These are phyloP conservation scores for Lyophyllum shimeji DNA, from an alignment of 768 basidiomycete genomes.

Conservation along the genomic window DNA sequence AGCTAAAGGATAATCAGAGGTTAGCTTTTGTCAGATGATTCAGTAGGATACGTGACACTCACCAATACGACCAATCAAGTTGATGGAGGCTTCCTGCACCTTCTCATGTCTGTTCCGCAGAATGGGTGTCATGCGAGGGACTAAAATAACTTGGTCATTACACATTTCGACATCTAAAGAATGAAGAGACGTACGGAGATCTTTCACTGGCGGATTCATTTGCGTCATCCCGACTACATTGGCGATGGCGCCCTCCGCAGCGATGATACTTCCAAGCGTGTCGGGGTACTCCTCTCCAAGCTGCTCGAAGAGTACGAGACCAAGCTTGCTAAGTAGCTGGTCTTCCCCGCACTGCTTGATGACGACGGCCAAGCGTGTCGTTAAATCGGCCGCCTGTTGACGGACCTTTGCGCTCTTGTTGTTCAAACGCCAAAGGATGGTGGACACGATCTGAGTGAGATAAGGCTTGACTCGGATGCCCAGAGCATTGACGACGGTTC, in stretches of 20 bases:
- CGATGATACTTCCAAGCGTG: slow-evolving; percentile 98
- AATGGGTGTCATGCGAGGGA: slow-evolving; percentile 99
- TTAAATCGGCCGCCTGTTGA: slow-evolving; percentile 98
- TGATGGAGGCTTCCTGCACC: slow-evolving; percentile 99
- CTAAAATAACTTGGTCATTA: slow-evolving; percentile 38
- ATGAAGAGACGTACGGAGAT: slow-evolving; percentile 73
- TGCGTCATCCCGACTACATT: slow-evolving; percentile 99
- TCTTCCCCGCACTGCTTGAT: slow-evolving; percentile 99
- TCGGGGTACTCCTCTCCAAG: slow-evolving; percentile 99
- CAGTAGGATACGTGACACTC: slow-evolving; percentile 34
- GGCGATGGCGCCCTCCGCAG: slow-evolving; percentile 97
- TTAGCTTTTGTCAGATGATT: slow-evolving; percentile 16
- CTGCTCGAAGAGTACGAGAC: slow-evolving; percentile 96
- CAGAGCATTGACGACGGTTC: slow-evolving; percentile 95
- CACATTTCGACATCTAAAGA: background rate
- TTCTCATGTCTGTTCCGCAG: slow-evolving; percentile 98
- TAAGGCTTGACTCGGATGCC: slow-evolving; percentile 98
- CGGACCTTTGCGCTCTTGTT: slow-evolving; percentile 99
- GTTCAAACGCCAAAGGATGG: slow-evolving; percentile 97
- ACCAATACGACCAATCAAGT: slow-evolving; percentile 95
- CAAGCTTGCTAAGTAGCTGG: slow-evolving; percentile 91
- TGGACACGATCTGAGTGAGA: slow-evolving; percentile 97
- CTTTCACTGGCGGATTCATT: slow-evolving; percentile 99
- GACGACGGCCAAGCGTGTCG: slow-evolving; percentile 91
- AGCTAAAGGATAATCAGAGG: slow-evolving; percentile 37